Base-by-base conservation (phyloP, 2,329 filamentous ascomycete genomes). In the Xylaria sp. region DNA sequence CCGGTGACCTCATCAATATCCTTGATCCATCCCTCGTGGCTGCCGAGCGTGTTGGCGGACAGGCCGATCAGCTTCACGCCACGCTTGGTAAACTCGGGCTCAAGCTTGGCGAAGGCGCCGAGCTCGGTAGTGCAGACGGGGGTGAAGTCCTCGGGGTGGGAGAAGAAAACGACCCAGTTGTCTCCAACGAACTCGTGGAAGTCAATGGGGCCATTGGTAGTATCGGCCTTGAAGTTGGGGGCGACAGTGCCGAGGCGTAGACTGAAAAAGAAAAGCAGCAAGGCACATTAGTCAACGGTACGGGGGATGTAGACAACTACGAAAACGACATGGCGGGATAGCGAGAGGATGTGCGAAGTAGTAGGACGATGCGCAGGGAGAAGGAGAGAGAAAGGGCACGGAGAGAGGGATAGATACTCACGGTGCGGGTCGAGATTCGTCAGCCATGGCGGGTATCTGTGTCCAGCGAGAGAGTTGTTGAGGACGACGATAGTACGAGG, bases 41-140 rank as follows among this genome's bases (percentile, higher is more conserved):
- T 93, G 77, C 89, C 87, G 72, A 97, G 86, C 75, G 91, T 93
- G 85, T 97, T 97, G 85, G 94, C 94, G 70, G 90, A 91, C 74
- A 98, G 87, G 58, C 94, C 94, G 77, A 97, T 95, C 83, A 97
- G 90, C 88, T 97, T 97, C 77, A 95, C 93, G 72, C 90, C 90
- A 72, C 94, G 90, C 86, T 92, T 93, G 78, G 90, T 87, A 83
- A 98, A 97, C 82, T 97, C 93, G 76, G 90, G 88, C 84, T 93
- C 90, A 72, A 97, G 87, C 84, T 94, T 96, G 75, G 94, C 92
- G 77, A 98, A 97, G 69, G 94, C 94, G 71, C 94, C 94, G 71
- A 98, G 91, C 85, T 98, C 94, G 63, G 94, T 98, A 72, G 94
- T 98, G 87, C 94, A 98, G 69, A 97, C 94, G 63, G 94, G 94